phyloP scores from a whole-genome alignment of 2,329 filamentous ascomycete species.

The Endocalyx cinctus region DNA sequence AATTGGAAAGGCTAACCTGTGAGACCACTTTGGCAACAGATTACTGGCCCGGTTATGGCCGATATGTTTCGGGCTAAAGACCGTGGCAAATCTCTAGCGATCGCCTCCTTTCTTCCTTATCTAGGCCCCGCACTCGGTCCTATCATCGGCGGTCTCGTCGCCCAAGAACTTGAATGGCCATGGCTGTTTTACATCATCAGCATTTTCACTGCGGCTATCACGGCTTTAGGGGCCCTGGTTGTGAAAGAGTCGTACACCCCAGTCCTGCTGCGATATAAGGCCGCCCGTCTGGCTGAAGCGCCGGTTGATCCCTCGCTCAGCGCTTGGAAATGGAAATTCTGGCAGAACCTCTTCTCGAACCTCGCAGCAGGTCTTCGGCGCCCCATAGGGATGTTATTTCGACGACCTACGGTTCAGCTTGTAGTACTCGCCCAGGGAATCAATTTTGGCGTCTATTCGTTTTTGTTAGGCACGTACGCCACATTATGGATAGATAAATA shows the following conservation, averaged over 20 bases:
- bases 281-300: slow-evolving; percentile 41
- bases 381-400: slow-evolving; percentile 38
- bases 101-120: slow-evolving; percentile 25
- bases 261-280: slow-evolving; percentile 53
- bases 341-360: slow-evolving; percentile 18
- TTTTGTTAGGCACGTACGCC: slow-evolving; percentile 51
- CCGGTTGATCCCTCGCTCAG: slow-evolving; percentile 39
- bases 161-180: slow-evolving; percentile 59
- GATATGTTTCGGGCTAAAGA: slow-evolving; percentile 32
- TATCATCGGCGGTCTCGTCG: slow-evolving; percentile 62
- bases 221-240: slow-evolving; percentile 49
- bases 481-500: slow-evolving; percentile 43
- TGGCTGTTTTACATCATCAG: slow-evolving; percentile 67
- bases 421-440: slow-evolving; percentile 41
- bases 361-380: slow-evolving; percentile 35
- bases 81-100: slow-evolving; percentile 31
- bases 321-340: slow-evolving; percentile 24
- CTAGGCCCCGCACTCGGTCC: slow-evolving; percentile 65
- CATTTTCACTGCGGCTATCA: slow-evolving; percentile 51
- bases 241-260: slow-evolving; percentile 62
- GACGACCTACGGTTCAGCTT: slow-evolving; percentile 43
- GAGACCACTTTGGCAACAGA: slow-evolving; percentile 18
- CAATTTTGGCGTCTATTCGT: slow-evolving; percentile 45
- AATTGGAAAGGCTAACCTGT: too few species aligned
- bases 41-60: slow-evolving; percentile 29